phyloP scores from a whole-genome alignment of 2,329 filamentous ascomycete species.

The Chaetothyriales sp. region DNA sequence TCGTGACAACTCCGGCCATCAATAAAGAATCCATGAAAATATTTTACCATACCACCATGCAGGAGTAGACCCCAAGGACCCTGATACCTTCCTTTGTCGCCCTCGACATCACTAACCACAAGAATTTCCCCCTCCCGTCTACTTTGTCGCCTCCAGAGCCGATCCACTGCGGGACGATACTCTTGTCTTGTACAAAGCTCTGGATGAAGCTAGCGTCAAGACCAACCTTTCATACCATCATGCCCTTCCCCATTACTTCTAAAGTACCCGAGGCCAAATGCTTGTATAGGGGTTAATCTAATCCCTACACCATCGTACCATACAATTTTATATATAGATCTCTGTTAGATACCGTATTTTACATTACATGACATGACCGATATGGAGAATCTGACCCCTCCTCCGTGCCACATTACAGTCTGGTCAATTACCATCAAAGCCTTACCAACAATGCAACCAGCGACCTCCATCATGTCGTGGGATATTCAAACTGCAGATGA shows the following conservation, averaged over 20 bases:
- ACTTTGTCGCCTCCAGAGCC: slow-evolving; percentile 15
- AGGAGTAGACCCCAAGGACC: slow-evolving; percentile 11
- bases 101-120: slow-evolving; percentile 16
- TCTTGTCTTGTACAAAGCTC: slow-evolving; percentile 13
- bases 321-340: too few relatives aligned
- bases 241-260: slow-evolving; percentile 16
- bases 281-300: too few relatives aligned
- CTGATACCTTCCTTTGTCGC: slow-evolving; percentile 12
- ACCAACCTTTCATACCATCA: slow-evolving; percentile 16
- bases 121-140: slow-evolving; percentile 15
- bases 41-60: slow-evolving; percentile 11
- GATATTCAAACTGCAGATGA: too few relatives aligned
- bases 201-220: slow-evolving; percentile 16
- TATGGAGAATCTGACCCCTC: too few relatives aligned
- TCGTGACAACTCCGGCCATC: neutral
- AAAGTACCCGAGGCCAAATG: slow-evolving; percentile 10
- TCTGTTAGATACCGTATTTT: too few relatives aligned
- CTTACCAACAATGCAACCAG: too few relatives aligned
- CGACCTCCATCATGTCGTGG: too few relatives aligned
- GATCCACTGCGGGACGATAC: slow-evolving; percentile 16
- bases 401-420: too few relatives aligned
- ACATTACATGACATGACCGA: too few relatives aligned
- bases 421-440: too few relatives aligned
- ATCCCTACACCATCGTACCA: too few relatives aligned
- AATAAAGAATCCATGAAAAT: slow-evolving; percentile 10